A percentile compares a stretch with the other conserved stretches of the same genome.
Conservation (phyloP, 2,329 filamentous ascomycete genomes). For the Colletotrichum lindemuthianum region DNA sequence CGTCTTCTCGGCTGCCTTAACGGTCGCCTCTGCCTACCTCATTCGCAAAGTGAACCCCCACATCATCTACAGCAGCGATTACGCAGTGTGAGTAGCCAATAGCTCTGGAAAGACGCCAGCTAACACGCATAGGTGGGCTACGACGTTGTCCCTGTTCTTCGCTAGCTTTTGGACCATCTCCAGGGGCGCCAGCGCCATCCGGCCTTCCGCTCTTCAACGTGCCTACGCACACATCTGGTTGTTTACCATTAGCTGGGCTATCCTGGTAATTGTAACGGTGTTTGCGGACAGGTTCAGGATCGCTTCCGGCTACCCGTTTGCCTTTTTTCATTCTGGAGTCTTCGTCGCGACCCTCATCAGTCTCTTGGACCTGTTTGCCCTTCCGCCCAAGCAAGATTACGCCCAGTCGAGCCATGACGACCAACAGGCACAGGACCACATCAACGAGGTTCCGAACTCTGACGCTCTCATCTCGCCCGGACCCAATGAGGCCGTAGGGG, state of each 20-base stretch:
- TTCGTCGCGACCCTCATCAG: constrained; percentile 80
- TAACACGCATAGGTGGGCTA: constrained; percentile 69
- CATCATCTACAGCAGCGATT: constrained; percentile 90
- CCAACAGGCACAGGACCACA: constrained; percentile 54
- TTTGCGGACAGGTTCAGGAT: constrained; percentile 79
- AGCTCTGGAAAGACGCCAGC: background rate
- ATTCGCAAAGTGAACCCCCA: constrained; percentile 86
- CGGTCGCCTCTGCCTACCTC: constrained; percentile 78
- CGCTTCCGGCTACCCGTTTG: constrained; percentile 80
- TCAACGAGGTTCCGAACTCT: constrained; percentile 42
- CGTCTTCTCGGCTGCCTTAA: constrained; percentile 71
- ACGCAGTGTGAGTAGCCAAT: constrained; percentile 68
- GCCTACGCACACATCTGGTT: constrained; percentile 87
- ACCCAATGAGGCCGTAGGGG: constrained; percentile 47
- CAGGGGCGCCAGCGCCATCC: constrained; percentile 78
- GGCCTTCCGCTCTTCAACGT: constrained; percentile 87
- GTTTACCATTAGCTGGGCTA: constrained; percentile 77
- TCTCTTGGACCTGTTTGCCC: constrained; percentile 81
- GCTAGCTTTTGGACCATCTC: constrained; percentile 85
- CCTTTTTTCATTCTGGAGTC: constrained; percentile 80
- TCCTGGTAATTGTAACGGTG: constrained; percentile 78
- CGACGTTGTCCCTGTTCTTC: constrained; percentile 85
- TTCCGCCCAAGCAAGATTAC: constrained; percentile 78
- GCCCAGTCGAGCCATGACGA: constrained; percentile 66
- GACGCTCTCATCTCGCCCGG: constrained; percentile 53